Percentiles rank a stretch among this genome's conserved stretches.
Evolutionary conservation across 306 rosid genomes (phyloP).

Genomic region (Cicer yamashitae): DNA sequence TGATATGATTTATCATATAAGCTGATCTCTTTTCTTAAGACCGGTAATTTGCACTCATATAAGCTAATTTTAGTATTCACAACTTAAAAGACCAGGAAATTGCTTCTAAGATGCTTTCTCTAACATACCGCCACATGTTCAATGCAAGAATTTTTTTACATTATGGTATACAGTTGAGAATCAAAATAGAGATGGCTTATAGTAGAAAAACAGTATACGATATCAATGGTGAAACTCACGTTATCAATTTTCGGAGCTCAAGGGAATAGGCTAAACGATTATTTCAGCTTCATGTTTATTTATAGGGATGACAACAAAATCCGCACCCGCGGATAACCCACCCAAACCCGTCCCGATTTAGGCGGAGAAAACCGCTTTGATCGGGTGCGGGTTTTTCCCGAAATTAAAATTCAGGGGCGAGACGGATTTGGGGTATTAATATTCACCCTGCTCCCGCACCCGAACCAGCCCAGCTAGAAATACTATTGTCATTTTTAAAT

Average conservation of each 20-base stretch:
- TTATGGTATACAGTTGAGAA: background rate
- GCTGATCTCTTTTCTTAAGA: background rate
- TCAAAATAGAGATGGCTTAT: slow-evolving; percentile 9
- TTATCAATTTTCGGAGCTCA: background rate
- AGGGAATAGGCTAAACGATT: slow-evolving; percentile 19
- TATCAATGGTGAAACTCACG: slow-evolving; percentile 6
- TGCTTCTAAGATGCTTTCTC: slow-evolving; percentile 23
- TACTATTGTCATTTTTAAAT: no score
- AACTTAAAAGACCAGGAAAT: slow-evolving; percentile 2
- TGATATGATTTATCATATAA: background rate
- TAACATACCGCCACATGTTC: background rate
- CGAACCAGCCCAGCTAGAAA: no score
- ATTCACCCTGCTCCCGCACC: no score
- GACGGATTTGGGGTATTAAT: no score
- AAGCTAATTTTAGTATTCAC: background rate
- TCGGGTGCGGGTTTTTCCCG: no score
- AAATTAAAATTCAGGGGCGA: no score
- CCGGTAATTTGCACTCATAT: background rate
- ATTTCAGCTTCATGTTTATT: slow-evolving; percentile 21
- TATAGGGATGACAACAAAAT: no score
- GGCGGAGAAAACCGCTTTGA: no score
- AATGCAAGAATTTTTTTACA: background rate
- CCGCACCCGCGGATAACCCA: no score
- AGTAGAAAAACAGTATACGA: background rate
- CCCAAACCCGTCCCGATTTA: no score